These are phyloP conservation scores for Calonectria henricotiae DNA, from an alignment of 2,329 filamentous ascomycete species.

Conservation along the genomic window DNA sequence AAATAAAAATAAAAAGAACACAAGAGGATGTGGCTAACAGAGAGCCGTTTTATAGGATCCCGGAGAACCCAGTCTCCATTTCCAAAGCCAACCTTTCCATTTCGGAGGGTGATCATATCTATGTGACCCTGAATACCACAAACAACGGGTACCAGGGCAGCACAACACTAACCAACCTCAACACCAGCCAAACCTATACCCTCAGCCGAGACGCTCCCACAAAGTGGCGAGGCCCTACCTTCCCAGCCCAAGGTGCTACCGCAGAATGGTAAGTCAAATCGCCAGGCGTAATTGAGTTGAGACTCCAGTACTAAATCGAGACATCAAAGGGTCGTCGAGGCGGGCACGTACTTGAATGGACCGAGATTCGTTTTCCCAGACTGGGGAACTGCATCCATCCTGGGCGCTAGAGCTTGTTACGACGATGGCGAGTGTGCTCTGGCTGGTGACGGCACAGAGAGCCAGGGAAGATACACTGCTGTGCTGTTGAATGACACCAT, in stretches of 20 bases:
- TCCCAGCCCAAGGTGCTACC: background rate
- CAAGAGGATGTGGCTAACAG: background rate
- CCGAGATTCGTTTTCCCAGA: background rate
- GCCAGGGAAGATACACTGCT: background rate
- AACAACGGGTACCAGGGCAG: conserved; percentile 13
- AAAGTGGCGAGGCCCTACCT: conserved; percentile 10
- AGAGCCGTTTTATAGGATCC: background rate
- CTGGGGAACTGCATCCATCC: background rate
- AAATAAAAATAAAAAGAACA: too few relatives aligned
- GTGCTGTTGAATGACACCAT: background rate
- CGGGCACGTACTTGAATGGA: conserved; percentile 9
- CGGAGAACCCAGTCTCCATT: background rate
- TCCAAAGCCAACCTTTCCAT: conserved; percentile 8
- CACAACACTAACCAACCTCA: conserved; percentile 3
- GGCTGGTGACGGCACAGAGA: conserved; percentile 6
- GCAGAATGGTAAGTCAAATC: background rate
- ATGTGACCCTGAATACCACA: conserved; percentile 1
- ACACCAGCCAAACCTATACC: background rate
- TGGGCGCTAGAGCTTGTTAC: conserved; percentile 10
- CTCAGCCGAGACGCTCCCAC: conserved; percentile 7
- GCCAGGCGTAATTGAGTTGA: too few relatives aligned
- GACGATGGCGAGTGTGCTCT: background rate
- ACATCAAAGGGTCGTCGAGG: background rate
- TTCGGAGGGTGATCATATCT: conserved; percentile 5
- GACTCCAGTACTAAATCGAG: background rate